phyloP scores from a whole-genome alignment of 805 yeast species.

The Candida insectorum region DNA sequence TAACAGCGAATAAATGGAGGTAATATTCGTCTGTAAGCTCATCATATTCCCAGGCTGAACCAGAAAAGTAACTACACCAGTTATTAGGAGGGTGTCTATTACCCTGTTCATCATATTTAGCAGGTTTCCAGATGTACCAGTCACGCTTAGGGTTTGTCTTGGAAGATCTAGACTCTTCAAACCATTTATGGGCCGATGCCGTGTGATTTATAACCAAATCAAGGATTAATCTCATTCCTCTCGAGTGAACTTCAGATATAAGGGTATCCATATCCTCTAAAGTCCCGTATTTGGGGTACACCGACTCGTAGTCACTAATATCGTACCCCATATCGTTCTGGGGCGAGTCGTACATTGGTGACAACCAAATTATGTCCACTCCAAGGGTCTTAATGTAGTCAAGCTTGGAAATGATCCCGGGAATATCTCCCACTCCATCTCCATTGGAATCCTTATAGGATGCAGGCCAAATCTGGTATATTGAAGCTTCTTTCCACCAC shows the following conservation, averaged over 20 bases:
- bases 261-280: conserved; percentile 49
- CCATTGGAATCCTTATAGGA: conserved; percentile 57
- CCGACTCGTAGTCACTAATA: conserved; percentile 50
- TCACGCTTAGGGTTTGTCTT: conserved; percentile 54
- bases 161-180: conserved; percentile 51
- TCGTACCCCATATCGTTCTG: conserved; percentile 66
- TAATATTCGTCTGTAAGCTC: conserved; percentile 54
- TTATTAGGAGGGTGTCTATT: conserved; percentile 56
- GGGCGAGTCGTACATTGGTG: conserved; percentile 58
- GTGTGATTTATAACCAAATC: conserved; percentile 62
- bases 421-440: conserved; percentile 58
- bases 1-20: conserved; percentile 48
- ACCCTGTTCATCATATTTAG: conserved; percentile 44
- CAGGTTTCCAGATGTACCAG: conserved; percentile 59
- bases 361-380: conserved; percentile 54
- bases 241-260: conserved; percentile 42
- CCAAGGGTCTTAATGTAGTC: conserved; percentile 52
- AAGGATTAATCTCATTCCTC: conserved; percentile 50
- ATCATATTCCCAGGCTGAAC: conserved; percentile 58
- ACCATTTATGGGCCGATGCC: conserved; percentile 55
- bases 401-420: conserved; percentile 49
- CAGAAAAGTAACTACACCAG: conserved; percentile 53
- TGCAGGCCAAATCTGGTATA: conserved; percentile 62
- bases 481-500: conserved; percentile 58
- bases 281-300: conserved; percentile 54